phyloP scores from a whole-genome alignment of 2,329 filamentous ascomycete genomes.

The Boeremia exigua region DNA sequence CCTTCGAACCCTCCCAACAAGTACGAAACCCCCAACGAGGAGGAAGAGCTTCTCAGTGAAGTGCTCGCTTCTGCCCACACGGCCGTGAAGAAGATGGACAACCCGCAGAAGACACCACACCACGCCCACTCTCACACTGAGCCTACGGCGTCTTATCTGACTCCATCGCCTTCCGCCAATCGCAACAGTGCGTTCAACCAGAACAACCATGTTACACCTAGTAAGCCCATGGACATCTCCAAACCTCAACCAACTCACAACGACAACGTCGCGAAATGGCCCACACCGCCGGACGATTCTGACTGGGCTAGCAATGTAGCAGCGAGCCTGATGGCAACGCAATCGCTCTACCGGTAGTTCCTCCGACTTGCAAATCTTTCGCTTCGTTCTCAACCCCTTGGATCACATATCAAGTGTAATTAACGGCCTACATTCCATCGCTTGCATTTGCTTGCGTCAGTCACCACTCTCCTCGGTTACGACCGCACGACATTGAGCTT shows the following conservation, averaged over 20 bases:
- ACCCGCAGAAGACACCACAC: slow-evolving; percentile 53
- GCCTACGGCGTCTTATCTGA: slow-evolving; percentile 67
- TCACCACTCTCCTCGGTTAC: slow-evolving; percentile 35
- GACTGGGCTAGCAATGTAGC: slow-evolving; percentile 88
- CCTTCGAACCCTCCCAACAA: slow-evolving; percentile 79
- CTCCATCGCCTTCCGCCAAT: slow-evolving; percentile 80
- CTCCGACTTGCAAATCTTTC: not conserved
- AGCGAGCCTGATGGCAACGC: slow-evolving; percentile 65
- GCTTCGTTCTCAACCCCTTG: slow-evolving; percentile 27
- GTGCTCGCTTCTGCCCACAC: slow-evolving; percentile 78
- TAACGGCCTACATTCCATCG: slow-evolving; percentile 29
- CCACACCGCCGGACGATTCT: slow-evolving; percentile 91
- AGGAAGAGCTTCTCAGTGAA: slow-evolving; percentile 94
- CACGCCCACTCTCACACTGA: slow-evolving; percentile 67
- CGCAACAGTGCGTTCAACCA: slow-evolving; percentile 78
- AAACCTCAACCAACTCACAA: slow-evolving; percentile 50
- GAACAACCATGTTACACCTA: slow-evolving; percentile 65
- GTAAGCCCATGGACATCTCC: slow-evolving; percentile 74
- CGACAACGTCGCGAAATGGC: slow-evolving; percentile 74
- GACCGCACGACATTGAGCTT: slow-evolving; percentile 43
- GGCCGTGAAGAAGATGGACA: slow-evolving; percentile 73
- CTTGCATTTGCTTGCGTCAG: slow-evolving; percentile 31
- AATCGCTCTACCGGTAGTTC: slow-evolving; percentile 44
- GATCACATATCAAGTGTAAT: slow-evolving; percentile 19
- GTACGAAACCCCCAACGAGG: slow-evolving; percentile 94